Percentiles rank a stretch among this genome's conserved stretches.
Conservation (phyloP, 1,284 basidiomycete genomes). For the Papiliotrema nemorosa region DNA sequence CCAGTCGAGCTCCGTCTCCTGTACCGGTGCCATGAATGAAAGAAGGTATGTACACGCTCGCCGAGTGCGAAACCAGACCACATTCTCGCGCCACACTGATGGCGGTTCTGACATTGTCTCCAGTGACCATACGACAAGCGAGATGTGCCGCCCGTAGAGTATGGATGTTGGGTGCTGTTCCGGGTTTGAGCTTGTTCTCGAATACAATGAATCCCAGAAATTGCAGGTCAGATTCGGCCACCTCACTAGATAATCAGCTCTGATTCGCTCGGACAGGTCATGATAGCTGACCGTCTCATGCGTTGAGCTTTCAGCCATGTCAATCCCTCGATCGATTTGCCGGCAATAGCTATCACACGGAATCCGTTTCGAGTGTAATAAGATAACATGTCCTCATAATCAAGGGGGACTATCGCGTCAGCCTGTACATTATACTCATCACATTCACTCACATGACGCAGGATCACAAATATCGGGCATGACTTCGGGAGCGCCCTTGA, state of each 20-base stretch:
- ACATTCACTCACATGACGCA: slow-evolving; percentile 68
- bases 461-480: slow-evolving; percentile 93
- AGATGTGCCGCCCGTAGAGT: slow-evolving; percentile 85
- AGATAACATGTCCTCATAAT: slow-evolving; percentile 93
- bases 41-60: slow-evolving; percentile 83
- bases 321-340: slow-evolving; percentile 87
- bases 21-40: slow-evolving; percentile 78
- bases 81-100: slow-evolving; percentile 97
- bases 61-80: slow-evolving; percentile 79
- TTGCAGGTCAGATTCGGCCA: slow-evolving; percentile 84
- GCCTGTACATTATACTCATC: background rate
- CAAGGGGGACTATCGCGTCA: slow-evolving; percentile 71
- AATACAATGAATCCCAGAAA: slow-evolving; percentile 98
- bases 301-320: slow-evolving; percentile 98
- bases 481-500: slow-evolving; percentile 97
- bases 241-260: slow-evolving; percentile 60
- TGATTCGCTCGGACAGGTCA: background rate
- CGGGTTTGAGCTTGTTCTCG: slow-evolving; percentile 96
- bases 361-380: slow-evolving; percentile 98
- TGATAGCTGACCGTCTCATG: slow-evolving; percentile 70
- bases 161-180: slow-evolving; percentile 86
- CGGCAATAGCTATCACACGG: slow-evolving; percentile 96
- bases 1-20: slow-evolving; percentile 63
- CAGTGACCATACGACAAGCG: slow-evolving; percentile 96
- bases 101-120: slow-evolving; percentile 94